A percentile compares a stretch with the other conserved stretches of the same genome.
phyloP scores from a whole-genome alignment of 1,284 basidiomycete species.

The Ustilago trichophora region DNA sequence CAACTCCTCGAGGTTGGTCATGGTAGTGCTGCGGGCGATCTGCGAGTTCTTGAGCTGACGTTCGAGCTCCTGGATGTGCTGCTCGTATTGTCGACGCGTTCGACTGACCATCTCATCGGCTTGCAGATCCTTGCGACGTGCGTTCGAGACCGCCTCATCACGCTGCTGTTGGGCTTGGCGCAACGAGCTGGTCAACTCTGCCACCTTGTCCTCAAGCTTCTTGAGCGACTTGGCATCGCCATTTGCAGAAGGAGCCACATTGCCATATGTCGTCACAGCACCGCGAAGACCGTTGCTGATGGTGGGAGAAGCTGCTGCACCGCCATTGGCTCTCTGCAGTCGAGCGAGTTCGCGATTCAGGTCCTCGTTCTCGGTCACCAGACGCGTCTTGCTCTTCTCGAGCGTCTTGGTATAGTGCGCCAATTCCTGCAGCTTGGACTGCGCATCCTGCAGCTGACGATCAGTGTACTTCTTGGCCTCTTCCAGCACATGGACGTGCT shows the following conservation, averaged over 20 bases:
- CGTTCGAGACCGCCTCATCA: conserved; percentile 69
- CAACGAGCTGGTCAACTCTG: conserved; percentile 65
- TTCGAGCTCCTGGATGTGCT: conserved; percentile 75
- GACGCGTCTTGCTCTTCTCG: conserved; percentile 79
- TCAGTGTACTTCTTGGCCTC: conserved; percentile 97
- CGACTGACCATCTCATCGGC: conserved; percentile 77
- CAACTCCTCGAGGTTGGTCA: conserved; percentile 60
- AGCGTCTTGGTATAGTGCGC: conserved; percentile 81
- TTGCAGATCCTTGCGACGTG: conserved; percentile 73
- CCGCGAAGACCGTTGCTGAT: conserved; percentile 28
- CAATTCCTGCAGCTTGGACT: conserved; percentile 78
- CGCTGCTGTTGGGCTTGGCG: conserved; percentile 56
- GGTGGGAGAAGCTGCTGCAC: conserved; percentile 14
- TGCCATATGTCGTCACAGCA: conserved; percentile 30
- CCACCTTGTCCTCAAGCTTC: conserved; percentile 74
- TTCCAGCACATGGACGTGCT: conserved; percentile 96
- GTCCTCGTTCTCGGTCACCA: conserved; percentile 86
- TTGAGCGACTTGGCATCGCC: conserved; percentile 33
- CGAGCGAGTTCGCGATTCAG: conserved; percentile 78
- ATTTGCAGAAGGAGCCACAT: conserved; percentile 26
- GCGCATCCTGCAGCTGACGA: conserved; percentile 83
- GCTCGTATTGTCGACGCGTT: conserved; percentile 76
- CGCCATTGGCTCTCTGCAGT: conserved; percentile 30
- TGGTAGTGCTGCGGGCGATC: conserved; percentile 67
- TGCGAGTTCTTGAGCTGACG: conserved; percentile 69